Conservation (phyloP, 192 early-diverging fungal genomes). For the Chytriomyces hyalinus region DNA sequence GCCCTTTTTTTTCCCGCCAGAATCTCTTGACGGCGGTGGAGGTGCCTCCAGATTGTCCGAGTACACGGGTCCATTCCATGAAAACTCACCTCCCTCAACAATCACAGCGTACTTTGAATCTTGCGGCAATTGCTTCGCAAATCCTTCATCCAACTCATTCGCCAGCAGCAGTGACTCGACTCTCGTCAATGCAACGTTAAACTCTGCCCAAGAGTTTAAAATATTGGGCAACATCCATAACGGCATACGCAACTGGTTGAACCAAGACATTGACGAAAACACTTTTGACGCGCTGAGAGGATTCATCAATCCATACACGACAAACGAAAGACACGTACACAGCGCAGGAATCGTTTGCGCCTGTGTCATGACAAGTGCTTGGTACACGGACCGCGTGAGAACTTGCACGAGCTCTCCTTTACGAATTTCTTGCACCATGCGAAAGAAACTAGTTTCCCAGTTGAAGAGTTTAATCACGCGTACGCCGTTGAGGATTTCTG, state of each 20-base stretch:
- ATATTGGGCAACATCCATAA: slow-evolving; percentile 59
- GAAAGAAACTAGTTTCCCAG: slow-evolving; percentile 72
- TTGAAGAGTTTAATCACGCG: slow-evolving; percentile 81
- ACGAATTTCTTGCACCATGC: slow-evolving; percentile 63
- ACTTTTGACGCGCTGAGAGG: slow-evolving; percentile 40
- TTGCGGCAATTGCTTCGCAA: slow-evolving; percentile 47
- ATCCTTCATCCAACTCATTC: slow-evolving; percentile 61
- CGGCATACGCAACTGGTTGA: slow-evolving; percentile 47
- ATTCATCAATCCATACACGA: slow-evolving; percentile 47
- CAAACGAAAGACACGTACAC: slow-evolving; percentile 41
- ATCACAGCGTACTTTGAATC: slow-evolving; percentile 56
- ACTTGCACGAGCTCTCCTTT: slow-evolving; percentile 55
- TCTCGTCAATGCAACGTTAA: slow-evolving; percentile 52
- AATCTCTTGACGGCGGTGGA: slow-evolving; percentile 36
- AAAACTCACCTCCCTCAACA: slow-evolving; percentile 63
- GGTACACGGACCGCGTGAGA: slow-evolving; percentile 10
- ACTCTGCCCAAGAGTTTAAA: slow-evolving; percentile 52
- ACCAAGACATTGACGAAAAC: slow-evolving; percentile 55
- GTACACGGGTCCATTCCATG: slow-evolving; percentile 59
- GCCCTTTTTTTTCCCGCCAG: slow-evolving; percentile 56
- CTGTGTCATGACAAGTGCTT: slow-evolving; percentile 10
- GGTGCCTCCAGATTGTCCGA: slow-evolving; percentile 45
- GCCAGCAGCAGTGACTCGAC: slow-evolving; percentile 59
- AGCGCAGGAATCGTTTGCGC: slow-evolving; percentile 47
- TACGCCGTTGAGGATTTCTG: slow-evolving; percentile 74